Percentiles rank a stretch among this genome's conserved stretches.
These are phyloP conservation scores for Penicillium taxi DNA, from an alignment of 495 filamentous ascomycete species.

Conservation along the genomic window DNA sequence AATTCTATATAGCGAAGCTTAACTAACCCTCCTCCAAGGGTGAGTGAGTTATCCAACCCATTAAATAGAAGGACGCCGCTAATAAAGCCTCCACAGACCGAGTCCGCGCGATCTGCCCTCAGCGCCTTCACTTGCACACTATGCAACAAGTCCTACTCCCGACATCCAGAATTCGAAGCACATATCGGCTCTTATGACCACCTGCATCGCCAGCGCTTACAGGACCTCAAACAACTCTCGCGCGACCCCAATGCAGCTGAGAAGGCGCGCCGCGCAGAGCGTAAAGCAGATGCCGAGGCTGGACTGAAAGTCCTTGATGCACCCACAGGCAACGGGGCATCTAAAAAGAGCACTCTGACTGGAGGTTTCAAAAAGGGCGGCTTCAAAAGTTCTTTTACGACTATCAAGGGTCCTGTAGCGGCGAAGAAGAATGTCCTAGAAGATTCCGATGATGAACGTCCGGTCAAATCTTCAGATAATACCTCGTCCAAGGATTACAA, in stretches of 20 bases:
- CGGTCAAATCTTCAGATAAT: too few species aligned
- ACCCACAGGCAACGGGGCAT: conserved; percentile 8
- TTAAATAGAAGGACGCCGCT: neutral
- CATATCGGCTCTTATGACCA: conserved; percentile 57
- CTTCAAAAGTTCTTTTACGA: conserved; percentile 53
- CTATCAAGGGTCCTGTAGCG: conserved; percentile 30
- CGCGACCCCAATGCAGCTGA: conserved; percentile 49
- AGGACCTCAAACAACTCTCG: conserved; percentile 55
- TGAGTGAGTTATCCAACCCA: conserved; percentile 7
- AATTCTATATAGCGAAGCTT: conserved; percentile 29
- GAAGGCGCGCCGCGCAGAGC: conserved; percentile 63
- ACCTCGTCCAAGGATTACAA: too few species aligned
- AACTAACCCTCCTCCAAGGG: conserved; percentile 47
- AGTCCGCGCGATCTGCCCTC: conserved; percentile 79
- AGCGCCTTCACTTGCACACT: conserved; percentile 75
- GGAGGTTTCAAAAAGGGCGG: conserved; percentile 57
- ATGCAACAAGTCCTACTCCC: conserved; percentile 54
- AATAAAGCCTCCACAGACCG: conserved; percentile 47
- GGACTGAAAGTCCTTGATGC: conserved; percentile 35
- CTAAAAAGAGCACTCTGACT: conserved; percentile 11
- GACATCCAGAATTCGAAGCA: conserved; percentile 55
- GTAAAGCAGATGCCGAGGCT: conserved; percentile 54
- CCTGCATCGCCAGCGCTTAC: conserved; percentile 54
- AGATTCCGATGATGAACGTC: conserved; percentile 37
- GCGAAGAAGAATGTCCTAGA: conserved; percentile 37